phyloP scores from a whole-genome alignment of 805 yeast species.

The Lipomyces oligophaga region DNA sequence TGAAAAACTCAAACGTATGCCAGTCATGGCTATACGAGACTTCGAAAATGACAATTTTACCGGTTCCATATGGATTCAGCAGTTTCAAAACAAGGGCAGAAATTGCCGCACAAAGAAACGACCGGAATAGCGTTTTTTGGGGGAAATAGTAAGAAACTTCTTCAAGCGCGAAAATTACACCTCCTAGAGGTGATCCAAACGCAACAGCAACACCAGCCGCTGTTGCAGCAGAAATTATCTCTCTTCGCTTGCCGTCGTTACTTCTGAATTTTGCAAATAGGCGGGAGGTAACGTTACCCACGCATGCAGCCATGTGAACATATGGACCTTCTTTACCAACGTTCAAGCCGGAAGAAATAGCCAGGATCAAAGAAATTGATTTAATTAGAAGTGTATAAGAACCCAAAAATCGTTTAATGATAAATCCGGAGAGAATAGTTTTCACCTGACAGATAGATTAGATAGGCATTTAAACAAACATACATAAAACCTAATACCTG shows the following conservation, averaged over 20 bases:
- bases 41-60: constrained; percentile 54
- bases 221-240: constrained; percentile 54
- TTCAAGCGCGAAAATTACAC: constrained; percentile 54
- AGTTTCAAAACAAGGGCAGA: constrained; percentile 52
- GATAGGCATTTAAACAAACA: not conserved
- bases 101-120: constrained; percentile 54
- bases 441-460: constrained; percentile 36
- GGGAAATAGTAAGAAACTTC: constrained; percentile 56
- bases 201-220: constrained; percentile 59
- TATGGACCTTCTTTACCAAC: constrained; percentile 62
- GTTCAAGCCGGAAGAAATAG: constrained; percentile 55
- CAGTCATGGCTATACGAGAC: constrained; percentile 51
- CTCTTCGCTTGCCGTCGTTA: constrained; percentile 51
- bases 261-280: constrained; percentile 44
- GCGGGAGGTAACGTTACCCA: constrained; percentile 53
- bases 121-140: constrained; percentile 51
- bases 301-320: constrained; percentile 57
- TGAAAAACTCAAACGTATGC: constrained; percentile 47
- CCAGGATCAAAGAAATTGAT: constrained; percentile 47
- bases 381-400: constrained; percentile 49
- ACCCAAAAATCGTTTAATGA: constrained; percentile 52
- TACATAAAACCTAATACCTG: constrained; percentile 38
- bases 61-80: constrained; percentile 57
- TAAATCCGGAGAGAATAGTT: constrained; percentile 56
- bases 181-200: constrained; percentile 59